phyloP scores from a whole-genome alignment of 805 yeast genomes.

The Candida hispaniensis region DNA sequence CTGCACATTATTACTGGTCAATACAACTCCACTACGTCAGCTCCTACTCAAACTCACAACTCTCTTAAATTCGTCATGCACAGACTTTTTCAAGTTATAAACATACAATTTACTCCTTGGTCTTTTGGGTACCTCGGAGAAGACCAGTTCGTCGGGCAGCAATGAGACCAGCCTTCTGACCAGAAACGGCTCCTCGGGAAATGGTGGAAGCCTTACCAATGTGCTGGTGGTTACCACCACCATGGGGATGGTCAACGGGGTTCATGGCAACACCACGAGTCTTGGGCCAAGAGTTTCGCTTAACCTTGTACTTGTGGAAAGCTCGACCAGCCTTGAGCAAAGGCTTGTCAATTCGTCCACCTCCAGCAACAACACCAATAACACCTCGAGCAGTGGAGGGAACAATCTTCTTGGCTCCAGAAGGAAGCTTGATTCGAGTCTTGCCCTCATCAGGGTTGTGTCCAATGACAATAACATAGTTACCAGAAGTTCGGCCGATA shows the following conservation, averaged over 20 bases:
- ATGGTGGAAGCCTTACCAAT: conserved; percentile 99
- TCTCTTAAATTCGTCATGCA: too few relatives aligned
- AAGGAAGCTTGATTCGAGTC: conserved; percentile 98
- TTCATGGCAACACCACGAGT: conserved; percentile 99
- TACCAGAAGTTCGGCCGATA: conserved; percentile 98
- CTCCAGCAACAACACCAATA: conserved; percentile 99
- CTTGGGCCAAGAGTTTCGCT: conserved; percentile 99
- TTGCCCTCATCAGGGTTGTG: conserved; percentile 99
- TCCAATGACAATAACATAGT: conserved; percentile 97
- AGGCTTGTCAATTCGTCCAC: conserved; percentile 99
- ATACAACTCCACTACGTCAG: conserved; percentile 3
- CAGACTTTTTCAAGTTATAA: too few relatives aligned
- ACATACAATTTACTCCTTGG: conserved; percentile 57
- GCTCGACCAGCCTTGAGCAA: conserved; percentile 99
- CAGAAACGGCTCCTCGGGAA: conserved; percentile 98
- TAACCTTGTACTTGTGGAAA: conserved; percentile 98
- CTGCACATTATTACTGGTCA: too few relatives aligned
- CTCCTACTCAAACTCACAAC: too few relatives aligned
- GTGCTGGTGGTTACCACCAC: conserved; percentile 99
- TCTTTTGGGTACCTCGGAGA: conserved; percentile 98
- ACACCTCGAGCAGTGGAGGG: conserved; percentile 98
- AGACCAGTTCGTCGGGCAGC: conserved; percentile 99
- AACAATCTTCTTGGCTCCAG: conserved; percentile 96
- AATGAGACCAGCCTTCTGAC: conserved; percentile 99
- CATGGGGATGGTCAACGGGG: conserved; percentile 99